Conservation (phyloP, 148 eudicot species). For the Hydrangea macrophylla region DNA sequence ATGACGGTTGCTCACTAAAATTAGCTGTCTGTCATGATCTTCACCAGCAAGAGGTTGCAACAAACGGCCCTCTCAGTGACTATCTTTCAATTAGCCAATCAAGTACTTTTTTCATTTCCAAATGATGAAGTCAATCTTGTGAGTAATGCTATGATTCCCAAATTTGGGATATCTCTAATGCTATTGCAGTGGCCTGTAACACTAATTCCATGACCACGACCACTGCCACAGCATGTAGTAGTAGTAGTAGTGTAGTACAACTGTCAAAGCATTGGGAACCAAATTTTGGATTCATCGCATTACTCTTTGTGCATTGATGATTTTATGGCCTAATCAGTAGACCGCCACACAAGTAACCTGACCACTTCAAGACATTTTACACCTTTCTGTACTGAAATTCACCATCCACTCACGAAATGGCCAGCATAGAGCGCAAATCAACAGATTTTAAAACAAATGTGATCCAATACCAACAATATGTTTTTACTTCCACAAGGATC, state of each 20-base stretch:
- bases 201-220: no score
- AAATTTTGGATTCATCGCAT: no score
- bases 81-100: no score
- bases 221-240: not conserved
- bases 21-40: no score
- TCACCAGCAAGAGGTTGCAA: not conserved
- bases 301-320: not conserved
- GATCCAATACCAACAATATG: not conserved
- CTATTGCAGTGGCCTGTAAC: no score
- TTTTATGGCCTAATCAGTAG: not conserved
- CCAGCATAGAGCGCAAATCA: no score
- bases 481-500: not conserved
- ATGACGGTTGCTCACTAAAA: not conserved
- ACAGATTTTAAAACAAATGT: not conserved
- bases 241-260: not conserved
- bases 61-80: not conserved
- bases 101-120: no score
- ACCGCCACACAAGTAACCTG: no score
- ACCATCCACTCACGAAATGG: no score
- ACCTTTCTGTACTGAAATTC: no score
- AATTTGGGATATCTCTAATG: not conserved
- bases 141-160: not conserved
- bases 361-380: no score
- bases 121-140: not conserved
- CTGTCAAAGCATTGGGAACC: no score